A percentile compares a stretch with the other conserved stretches of the same genome.
Conservation (phyloP, 2,329 filamentous ascomycete species). For the Sarocladium oryzae region DNA sequence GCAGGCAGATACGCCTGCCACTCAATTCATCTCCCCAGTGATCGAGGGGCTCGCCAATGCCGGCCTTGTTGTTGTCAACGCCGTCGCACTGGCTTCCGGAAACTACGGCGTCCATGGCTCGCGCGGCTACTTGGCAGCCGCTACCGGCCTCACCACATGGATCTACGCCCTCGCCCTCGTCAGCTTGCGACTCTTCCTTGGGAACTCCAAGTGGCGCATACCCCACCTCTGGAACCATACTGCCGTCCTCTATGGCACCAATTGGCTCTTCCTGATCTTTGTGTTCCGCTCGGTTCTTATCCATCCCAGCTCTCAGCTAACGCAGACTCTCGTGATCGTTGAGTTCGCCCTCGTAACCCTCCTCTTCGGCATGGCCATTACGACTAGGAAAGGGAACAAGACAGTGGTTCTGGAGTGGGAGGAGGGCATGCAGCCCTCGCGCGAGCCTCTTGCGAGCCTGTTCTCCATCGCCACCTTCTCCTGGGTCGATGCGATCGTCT, state of each 20-base stretch:
- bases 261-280: conserved; percentile 72
- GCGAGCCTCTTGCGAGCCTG: conserved; percentile 80
- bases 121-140: conserved; percentile 51
- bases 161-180: conserved; percentile 71
- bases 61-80: conserved; percentile 64
- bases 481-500: conserved; percentile 87
- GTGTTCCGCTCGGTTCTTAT: conserved; percentile 82
- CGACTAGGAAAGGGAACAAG: conserved; percentile 87
- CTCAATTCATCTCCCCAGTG: conserved; percentile 61
- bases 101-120: conserved; percentile 41
- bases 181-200: conserved; percentile 63
- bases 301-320: conserved; percentile 59
- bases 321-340: conserved; percentile 59
- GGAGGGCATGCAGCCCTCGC: conserved; percentile 77
- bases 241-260: conserved; percentile 69
- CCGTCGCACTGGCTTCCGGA: conserved; percentile 54
- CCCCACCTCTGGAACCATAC: conserved; percentile 90
- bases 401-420: conserved; percentile 84
- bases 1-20: conserved; percentile 69
- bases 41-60: conserved; percentile 71
- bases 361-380: conserved; percentile 68
- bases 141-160: conserved; percentile 69
- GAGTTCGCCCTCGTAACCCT: conserved; percentile 72
- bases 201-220: conserved; percentile 57
- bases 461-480: conserved; percentile 82